phyloP scores from a whole-genome alignment of 2,329 filamentous ascomycete genomes.

The Dactylellina cionopaga region DNA sequence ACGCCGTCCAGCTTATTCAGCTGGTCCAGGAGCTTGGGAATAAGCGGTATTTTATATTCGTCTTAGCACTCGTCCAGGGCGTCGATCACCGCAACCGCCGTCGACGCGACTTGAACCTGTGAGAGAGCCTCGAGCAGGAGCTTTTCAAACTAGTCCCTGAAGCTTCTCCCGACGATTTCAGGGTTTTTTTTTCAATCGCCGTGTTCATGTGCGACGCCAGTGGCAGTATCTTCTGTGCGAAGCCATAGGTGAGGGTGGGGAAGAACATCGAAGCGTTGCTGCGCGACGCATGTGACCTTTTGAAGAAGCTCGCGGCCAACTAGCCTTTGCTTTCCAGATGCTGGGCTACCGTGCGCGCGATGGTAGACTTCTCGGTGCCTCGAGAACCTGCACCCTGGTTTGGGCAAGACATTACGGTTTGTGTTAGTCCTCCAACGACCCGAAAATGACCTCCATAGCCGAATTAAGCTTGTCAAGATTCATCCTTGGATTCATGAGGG shows the following conservation, averaged over 20 bases:
- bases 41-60: slow-evolving; percentile 3
- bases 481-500: background rate
- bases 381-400: slow-evolving; percentile 55
- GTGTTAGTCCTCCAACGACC: slow-evolving; percentile 53
- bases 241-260: slow-evolving; percentile 61
- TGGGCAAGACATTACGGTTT: slow-evolving; percentile 52
- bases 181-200: slow-evolving; percentile 59
- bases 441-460: slow-evolving; percentile 52
- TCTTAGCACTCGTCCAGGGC: slow-evolving; percentile 37
- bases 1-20: slow-evolving; percentile 15
- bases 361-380: slow-evolving; percentile 60
- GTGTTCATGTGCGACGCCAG: slow-evolving; percentile 57
- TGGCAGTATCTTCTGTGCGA: slow-evolving; percentile 57
- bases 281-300: slow-evolving; percentile 61
- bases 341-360: slow-evolving; percentile 59
- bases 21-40: slow-evolving; percentile 19
- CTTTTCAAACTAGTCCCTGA: slow-evolving; percentile 35
- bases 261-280: slow-evolving; percentile 60
- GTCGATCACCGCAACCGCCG: slow-evolving; percentile 29
- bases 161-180: background rate
- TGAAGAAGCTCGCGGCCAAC: slow-evolving; percentile 63
- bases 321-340: slow-evolving; percentile 44
- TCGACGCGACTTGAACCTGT: background rate
- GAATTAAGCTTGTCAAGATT: background rate
- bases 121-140: slow-evolving; percentile 15